Percentiles rank a stretch among this genome's conserved stretches.
phyloP scores from a whole-genome alignment of 1,284 basidiomycete species.

The Agaricales sp. region DNA sequence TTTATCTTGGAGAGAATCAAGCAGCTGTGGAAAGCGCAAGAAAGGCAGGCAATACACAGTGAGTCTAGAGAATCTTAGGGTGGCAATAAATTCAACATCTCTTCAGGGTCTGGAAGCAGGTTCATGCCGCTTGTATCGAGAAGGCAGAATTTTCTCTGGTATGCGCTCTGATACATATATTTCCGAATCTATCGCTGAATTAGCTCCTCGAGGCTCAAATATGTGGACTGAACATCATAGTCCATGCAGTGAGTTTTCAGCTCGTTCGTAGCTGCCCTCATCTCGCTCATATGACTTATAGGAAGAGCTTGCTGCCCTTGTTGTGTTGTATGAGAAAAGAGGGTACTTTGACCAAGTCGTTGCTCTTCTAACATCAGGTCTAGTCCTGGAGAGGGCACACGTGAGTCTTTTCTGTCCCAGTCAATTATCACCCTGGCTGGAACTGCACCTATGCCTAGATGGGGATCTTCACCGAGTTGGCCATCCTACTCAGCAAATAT shows the following conservation, averaged over 20 bases:
- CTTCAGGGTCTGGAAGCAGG: conserved; percentile 96
- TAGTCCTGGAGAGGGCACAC: conserved; percentile 93
- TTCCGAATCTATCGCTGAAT: conserved; percentile 7
- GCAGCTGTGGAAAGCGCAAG: conserved; percentile 96
- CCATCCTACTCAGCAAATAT: conserved; percentile 96
- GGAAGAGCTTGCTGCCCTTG: conserved; percentile 82
- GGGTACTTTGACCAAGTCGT: conserved; percentile 96
- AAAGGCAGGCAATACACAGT: conserved; percentile 98
- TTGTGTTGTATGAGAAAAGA: conserved; percentile 83
- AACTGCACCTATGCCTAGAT: conserved; percentile 33
- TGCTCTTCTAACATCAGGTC: conserved; percentile 83
- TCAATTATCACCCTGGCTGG: no score
- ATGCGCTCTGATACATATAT: conserved; percentile 8
- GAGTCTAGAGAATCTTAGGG: conserved; percentile 19
- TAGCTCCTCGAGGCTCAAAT: conserved; percentile 69
- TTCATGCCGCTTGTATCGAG: conserved; percentile 96
- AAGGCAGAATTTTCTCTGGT: conserved; percentile 92
- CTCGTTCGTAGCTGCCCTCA: background rate
- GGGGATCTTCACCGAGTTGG: conserved; percentile 91
- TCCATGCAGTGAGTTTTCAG: conserved; percentile 63
- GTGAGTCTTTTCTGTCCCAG: no score
- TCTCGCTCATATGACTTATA: conserved; percentile 19
- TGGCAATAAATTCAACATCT: conserved; percentile 9
- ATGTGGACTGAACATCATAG: conserved; percentile 92
- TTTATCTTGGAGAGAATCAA: conserved; percentile 98